Conservation (phyloP, 2,329 filamentous ascomycete genomes). For the Furcasterigmium sp. region DNA sequence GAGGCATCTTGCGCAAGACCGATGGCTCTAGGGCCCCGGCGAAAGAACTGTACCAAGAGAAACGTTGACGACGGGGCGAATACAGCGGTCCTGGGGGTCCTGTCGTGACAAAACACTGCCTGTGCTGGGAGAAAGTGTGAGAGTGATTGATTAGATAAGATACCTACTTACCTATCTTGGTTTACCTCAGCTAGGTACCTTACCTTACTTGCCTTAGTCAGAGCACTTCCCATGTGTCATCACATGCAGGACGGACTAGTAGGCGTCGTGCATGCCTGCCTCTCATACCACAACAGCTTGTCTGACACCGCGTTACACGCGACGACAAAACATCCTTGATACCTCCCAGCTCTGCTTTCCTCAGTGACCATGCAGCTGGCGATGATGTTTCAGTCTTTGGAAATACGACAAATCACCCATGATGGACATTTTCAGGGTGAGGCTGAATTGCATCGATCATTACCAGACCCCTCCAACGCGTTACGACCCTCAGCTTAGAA, state of each 20-base stretch:
- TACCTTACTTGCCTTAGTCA: no score
- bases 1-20: slow-evolving; percentile 14
- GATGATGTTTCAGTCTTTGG: slow-evolving; percentile 1
- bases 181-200: no score
- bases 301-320: no score
- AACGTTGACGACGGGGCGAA: not conserved
- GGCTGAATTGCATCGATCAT: slow-evolving; percentile 92
- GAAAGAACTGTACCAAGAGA: not conserved
- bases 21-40: not conserved
- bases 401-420: not conserved
- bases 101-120: no score
- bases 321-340: not conserved
- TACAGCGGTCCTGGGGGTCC: no score
- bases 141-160: slow-evolving; percentile 1
- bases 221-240: no score
- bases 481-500: slow-evolving; percentile 75
- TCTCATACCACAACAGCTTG: no score
- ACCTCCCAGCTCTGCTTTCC: slow-evolving; percentile 5
- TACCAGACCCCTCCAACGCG: slow-evolving; percentile 77
- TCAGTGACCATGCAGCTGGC: not conserved
- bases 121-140: not conserved
- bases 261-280: no score
- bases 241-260: no score
- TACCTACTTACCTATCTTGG: not conserved
- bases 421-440: slow-evolving; percentile 77